A percentile compares a stretch with the other conserved stretches of the same genome.
Conservation (phyloP, 257 asterid genomes). For the Sherardia arvensis region DNA sequence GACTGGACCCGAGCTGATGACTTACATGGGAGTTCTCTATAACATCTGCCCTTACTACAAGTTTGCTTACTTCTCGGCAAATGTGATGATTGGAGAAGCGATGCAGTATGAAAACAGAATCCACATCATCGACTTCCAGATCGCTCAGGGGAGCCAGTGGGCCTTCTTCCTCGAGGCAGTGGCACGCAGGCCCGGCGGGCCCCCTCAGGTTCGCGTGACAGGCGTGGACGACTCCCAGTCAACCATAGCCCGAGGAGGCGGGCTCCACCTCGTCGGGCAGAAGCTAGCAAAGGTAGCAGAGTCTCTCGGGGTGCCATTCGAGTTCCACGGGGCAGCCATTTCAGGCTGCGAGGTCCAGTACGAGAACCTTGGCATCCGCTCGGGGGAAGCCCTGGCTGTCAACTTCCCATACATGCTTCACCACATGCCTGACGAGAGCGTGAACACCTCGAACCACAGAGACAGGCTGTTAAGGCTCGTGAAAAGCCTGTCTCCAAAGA, state of each 20-base stretch:
- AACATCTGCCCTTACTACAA: slow-evolving; percentile 77
- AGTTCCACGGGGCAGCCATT: slow-evolving; percentile 71
- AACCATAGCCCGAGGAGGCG: slow-evolving; percentile 85
- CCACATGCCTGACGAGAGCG: slow-evolving; percentile 97
- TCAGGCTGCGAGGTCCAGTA: slow-evolving; percentile 55
- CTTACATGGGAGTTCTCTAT: slow-evolving; percentile 74
- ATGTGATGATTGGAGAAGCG: slow-evolving; percentile 60
- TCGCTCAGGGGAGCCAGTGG: slow-evolving; percentile 99
- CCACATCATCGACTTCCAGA: slow-evolving; percentile 79
- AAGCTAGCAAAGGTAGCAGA: slow-evolving; percentile 49
- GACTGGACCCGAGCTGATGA: slow-evolving; percentile 67
- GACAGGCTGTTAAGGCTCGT: slow-evolving; percentile 69
- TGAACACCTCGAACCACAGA: slow-evolving; percentile 66
- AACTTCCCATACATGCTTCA: slow-evolving; percentile 78
- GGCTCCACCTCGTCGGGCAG: slow-evolving; percentile 65
- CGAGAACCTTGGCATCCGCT: slow-evolving; percentile 40
- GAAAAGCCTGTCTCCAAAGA: slow-evolving; percentile 73
- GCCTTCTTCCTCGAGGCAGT: slow-evolving; percentile 37
- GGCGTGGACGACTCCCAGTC: slow-evolving; percentile 65
- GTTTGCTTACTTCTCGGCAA: slow-evolving; percentile 78
- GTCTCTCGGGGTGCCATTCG: slow-evolving; percentile 65
- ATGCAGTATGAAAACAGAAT: slow-evolving; percentile 59
- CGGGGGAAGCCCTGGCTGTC: slow-evolving; percentile 80
- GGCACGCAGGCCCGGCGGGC: slow-evolving; percentile 45
- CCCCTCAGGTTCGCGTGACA: slow-evolving; percentile 39